These are phyloP conservation scores for Bipolaris cookei DNA, from an alignment of 2,329 filamentous ascomycete genomes.

Conservation along the genomic window DNA sequence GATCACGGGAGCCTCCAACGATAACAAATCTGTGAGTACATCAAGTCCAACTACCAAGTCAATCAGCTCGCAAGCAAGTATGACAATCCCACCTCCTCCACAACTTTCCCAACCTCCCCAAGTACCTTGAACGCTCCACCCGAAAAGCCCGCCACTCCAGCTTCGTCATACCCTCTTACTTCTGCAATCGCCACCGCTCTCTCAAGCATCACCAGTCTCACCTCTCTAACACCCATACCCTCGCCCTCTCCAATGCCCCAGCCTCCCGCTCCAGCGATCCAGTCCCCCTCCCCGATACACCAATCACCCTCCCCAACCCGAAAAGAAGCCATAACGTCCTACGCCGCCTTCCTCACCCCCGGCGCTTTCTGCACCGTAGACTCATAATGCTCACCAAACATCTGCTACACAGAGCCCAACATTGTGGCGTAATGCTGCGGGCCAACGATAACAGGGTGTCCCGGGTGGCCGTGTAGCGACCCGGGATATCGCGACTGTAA, in stretches of 20 bases:
- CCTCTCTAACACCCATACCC: no score
- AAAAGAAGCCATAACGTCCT: neutral
- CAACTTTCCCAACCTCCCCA: neutral
- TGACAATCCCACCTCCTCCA: neutral
- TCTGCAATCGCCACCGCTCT: no score
- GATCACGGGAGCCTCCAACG: neutral
- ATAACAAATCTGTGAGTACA: neutral
- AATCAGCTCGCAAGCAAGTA: neutral
- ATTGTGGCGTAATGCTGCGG: neutral
- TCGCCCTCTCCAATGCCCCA: no score
- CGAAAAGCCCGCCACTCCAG: no score
- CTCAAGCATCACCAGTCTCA: no score
- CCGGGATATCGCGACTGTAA: neutral
- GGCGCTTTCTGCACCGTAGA: neutral
- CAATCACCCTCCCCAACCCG: neutral
- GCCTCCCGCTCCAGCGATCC: neutral
- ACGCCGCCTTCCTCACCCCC: neutral
- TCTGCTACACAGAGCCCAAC: neutral
- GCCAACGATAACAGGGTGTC: neutral
- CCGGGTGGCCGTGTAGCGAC: neutral
- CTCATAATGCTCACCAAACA: slow-evolving; percentile 1
- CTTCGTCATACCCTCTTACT: no score
- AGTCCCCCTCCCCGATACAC: neutral
- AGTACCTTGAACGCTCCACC: no score
- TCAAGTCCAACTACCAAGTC: neutral